Evolutionary conservation across 2,329 filamentous ascomycete genomes (phyloP).

Genomic region (Sclerotinia sclerotiorum): DNA sequence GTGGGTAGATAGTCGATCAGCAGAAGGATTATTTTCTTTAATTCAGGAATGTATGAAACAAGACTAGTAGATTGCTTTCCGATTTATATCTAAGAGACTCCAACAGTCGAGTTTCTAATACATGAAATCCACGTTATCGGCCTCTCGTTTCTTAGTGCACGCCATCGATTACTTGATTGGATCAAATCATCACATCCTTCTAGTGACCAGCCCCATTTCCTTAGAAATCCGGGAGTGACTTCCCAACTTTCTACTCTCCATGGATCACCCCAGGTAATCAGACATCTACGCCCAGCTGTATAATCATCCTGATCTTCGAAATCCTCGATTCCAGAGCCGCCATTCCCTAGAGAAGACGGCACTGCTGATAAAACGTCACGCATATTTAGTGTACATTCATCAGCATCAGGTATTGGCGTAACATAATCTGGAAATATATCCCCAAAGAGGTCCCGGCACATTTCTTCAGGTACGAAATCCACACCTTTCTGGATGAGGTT

Average conservation of each 20-base stretch:
- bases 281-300: slow-evolving; percentile 25
- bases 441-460: slow-evolving; percentile 25
- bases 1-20: slow-evolving; percentile 23
- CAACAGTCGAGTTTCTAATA: not conserved
- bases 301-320: slow-evolving; percentile 19
- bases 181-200: slow-evolving; percentile 31
- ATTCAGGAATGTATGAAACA: not conserved
- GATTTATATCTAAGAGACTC: not conserved
- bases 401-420: slow-evolving; percentile 6
- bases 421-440: slow-evolving; percentile 28
- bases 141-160: slow-evolving; percentile 4
- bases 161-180: slow-evolving; percentile 28
- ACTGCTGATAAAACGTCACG: slow-evolving; percentile 13
- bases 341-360: slow-evolving; percentile 3
- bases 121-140: not conserved
- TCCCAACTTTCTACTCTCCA: slow-evolving; percentile 29
- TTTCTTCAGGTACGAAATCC: slow-evolving; percentile 25
- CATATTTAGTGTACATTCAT: slow-evolving; percentile 11
- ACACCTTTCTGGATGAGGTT: slow-evolving; percentile 29
- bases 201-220: slow-evolving; percentile 27
- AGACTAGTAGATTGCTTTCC: not conserved
- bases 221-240: slow-evolving; percentile 29
- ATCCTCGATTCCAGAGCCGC: not conserved
- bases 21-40: not conserved
- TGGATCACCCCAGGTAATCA: slow-evolving; percentile 31